phyloP scores from a whole-genome alignment of 1,284 basidiomycete species.

The Irpex lacteus region DNA sequence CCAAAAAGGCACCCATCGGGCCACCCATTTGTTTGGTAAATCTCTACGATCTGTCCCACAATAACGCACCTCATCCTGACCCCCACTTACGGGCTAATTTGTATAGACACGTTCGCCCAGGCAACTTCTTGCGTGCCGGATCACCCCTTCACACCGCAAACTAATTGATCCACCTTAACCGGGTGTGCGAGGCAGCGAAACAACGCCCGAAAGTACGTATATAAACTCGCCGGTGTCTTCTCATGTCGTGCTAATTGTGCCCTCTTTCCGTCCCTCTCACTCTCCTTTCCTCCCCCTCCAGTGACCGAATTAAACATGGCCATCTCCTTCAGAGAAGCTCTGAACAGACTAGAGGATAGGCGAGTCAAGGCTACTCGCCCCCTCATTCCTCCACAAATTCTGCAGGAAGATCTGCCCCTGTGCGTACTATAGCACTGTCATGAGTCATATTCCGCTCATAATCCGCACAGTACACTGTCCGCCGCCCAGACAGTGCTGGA shows the following conservation, averaged over 20 bases:
- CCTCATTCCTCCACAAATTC: constrained; percentile 88
- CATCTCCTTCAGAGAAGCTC: constrained; percentile 74
- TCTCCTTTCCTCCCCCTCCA: constrained; percentile 18
- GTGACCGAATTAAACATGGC: constrained; percentile 40
- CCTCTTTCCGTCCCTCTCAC: neutral
- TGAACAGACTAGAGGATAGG: constrained; percentile 80
- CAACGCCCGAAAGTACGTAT: neutral
- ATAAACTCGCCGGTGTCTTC: neutral
- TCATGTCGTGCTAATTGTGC: neutral
- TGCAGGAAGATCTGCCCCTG: constrained; percentile 86
- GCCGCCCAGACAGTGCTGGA: constrained; percentile 84
- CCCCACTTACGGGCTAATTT: neutral
- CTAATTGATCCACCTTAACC: neutral
- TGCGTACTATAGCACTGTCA: constrained; percentile 30
- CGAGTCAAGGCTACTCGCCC: constrained; percentile 85
- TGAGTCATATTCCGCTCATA: neutral
- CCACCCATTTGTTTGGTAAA: neutral
- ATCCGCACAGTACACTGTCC: constrained; percentile 51
- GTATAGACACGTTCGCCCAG: neutral
- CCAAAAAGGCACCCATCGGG: constrained; percentile 1
- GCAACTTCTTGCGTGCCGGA: neutral
- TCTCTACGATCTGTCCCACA: neutral
- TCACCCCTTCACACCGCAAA: neutral
- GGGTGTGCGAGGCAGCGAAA: constrained; percentile 9
- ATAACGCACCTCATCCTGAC: neutral